These are phyloP conservation scores for Penicillium arizonense DNA, from an alignment of 495 filamentous ascomycete species.

Conservation along the genomic window DNA sequence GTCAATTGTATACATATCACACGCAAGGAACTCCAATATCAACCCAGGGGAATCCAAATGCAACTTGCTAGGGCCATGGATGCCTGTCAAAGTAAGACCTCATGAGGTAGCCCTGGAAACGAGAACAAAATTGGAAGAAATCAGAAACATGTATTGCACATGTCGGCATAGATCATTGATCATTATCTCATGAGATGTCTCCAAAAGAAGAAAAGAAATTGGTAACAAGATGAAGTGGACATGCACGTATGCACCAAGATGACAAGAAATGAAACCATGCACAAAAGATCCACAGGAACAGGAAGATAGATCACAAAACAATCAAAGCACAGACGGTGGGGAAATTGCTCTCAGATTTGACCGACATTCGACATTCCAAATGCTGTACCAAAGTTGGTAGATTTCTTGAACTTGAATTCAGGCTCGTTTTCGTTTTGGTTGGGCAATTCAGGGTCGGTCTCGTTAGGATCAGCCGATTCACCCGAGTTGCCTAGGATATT, in stretches of 20 bases:
- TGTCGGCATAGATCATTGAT: conserved; percentile 24
- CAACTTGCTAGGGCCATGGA: conserved; percentile 2
- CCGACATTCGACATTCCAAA: conserved; percentile 35
- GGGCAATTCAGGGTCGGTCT: conserved; percentile 25
- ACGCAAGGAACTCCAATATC: conserved; percentile 29
- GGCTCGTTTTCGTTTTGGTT: conserved; percentile 48
- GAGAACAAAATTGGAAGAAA: background rate
- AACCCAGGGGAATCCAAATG: conserved; percentile 4
- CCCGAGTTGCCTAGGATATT: conserved; percentile 22
- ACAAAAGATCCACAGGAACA: conserved; percentile 2
- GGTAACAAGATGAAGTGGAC: background rate
- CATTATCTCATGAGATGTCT: conserved; percentile 21
- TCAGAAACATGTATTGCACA: conserved; percentile 20
- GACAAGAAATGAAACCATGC: conserved; percentile 5
- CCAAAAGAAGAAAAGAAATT: conserved; percentile 2
- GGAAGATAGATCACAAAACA: conserved; percentile 11
- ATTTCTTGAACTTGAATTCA: conserved; percentile 55
- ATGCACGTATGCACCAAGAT: background rate
- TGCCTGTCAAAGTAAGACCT: background rate
- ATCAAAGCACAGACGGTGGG: conserved; percentile 4
- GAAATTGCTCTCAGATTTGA: conserved; percentile 10
- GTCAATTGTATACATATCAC: conserved; percentile 13
- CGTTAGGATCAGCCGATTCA: conserved; percentile 21
- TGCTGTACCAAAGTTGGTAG: conserved; percentile 61
- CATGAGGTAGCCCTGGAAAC: conserved; percentile 1